phyloP scores from a whole-genome alignment of 1,139 yeast species.

The Kodamaea sp. region DNA sequence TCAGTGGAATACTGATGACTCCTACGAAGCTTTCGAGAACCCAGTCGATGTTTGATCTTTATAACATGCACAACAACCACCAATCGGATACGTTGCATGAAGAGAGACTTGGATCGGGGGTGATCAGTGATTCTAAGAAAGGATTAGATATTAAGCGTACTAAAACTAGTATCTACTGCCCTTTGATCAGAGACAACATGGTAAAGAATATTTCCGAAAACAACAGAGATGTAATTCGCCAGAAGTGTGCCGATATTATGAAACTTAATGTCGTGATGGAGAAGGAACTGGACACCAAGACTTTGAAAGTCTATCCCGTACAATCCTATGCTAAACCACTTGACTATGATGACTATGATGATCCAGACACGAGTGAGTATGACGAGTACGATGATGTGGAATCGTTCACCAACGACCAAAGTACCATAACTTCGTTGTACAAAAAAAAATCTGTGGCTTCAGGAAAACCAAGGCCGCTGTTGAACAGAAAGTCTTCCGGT shows the following conservation, averaged over 20 bases:
- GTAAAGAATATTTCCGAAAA: conserved; percentile 23
- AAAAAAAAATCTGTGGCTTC: background rate
- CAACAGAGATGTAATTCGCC: conserved; percentile 25
- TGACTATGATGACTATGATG: conserved; percentile 1
- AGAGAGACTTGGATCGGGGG: conserved; percentile 2
- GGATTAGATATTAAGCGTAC: conserved; percentile 27
- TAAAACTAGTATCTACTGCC: conserved; percentile 27
- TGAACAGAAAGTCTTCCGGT: background rate
- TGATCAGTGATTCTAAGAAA: conserved; percentile 7
- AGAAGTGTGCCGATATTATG: conserved; percentile 34
- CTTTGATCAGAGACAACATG: conserved; percentile 21
- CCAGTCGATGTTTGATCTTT: conserved; percentile 42
- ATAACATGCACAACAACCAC: conserved; percentile 16
- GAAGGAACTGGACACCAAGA: conserved; percentile 2
- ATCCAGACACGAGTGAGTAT: conserved; percentile 1
- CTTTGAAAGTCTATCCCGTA: conserved; percentile 9
- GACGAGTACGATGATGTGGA: conserved; percentile 11
- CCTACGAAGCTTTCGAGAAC: conserved; percentile 34
- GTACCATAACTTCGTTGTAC: conserved; percentile 9
- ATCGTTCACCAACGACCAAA: conserved; percentile 10
- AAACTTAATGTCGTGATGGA: conserved; percentile 8
- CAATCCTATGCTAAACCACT: background rate
- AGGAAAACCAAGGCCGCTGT: background rate
- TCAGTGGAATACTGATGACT: conserved; percentile 10
- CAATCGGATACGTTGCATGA: conserved; percentile 4